Percentiles rank a stretch among this genome's conserved stretches.
phyloP scores from a whole-genome alignment of 2,329 filamentous ascomycete species.

The Alternaria gaisen region DNA sequence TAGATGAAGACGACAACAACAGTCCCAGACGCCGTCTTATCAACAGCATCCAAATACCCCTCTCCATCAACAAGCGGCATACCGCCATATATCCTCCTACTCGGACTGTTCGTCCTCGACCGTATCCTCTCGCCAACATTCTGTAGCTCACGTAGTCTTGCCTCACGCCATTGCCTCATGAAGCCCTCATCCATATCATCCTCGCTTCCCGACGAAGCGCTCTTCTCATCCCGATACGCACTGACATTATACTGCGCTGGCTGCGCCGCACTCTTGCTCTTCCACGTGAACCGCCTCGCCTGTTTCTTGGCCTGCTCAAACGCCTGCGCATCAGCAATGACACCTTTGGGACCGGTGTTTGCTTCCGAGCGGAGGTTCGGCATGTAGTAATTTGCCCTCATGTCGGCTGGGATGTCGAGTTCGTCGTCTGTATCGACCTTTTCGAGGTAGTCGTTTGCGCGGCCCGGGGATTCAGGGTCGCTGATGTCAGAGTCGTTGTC shows the following conservation, averaged over 20 bases:
- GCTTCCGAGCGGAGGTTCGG: slow-evolving; percentile 71
- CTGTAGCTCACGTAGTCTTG: slow-evolving; percentile 77
- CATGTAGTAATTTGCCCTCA: slow-evolving; percentile 65
- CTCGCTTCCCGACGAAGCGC: slow-evolving; percentile 44
- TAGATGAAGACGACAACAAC: slow-evolving; percentile 91
- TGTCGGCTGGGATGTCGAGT: slow-evolving; percentile 58
- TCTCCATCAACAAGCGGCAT: slow-evolving; percentile 86
- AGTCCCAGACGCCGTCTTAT: slow-evolving; percentile 83
- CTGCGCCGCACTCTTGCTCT: slow-evolving; percentile 32
- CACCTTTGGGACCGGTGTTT: slow-evolving; percentile 84
- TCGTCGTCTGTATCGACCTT: slow-evolving; percentile 63
- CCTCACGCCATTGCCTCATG: slow-evolving; percentile 84
- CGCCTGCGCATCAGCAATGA: slow-evolving; percentile 83
- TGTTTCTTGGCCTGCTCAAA: slow-evolving; percentile 70
- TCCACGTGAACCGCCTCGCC: slow-evolving; percentile 47
- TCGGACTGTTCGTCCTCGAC: slow-evolving; percentile 77
- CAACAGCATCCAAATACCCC: slow-evolving; percentile 95
- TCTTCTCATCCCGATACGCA: slow-evolving; percentile 61
- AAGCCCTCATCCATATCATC: slow-evolving; percentile 81
- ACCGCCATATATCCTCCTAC: slow-evolving; percentile 78
- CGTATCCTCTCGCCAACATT: slow-evolving; percentile 65
- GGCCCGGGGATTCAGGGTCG: slow-evolving; percentile 61
- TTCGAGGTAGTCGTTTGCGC: slow-evolving; percentile 65
- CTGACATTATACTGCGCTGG: slow-evolving; percentile 34
- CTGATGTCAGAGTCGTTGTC: slow-evolving; percentile 68